Base-by-base conservation (phyloP, 352 stramenopile species). In the Globisporangium sylvaticum region DNA sequence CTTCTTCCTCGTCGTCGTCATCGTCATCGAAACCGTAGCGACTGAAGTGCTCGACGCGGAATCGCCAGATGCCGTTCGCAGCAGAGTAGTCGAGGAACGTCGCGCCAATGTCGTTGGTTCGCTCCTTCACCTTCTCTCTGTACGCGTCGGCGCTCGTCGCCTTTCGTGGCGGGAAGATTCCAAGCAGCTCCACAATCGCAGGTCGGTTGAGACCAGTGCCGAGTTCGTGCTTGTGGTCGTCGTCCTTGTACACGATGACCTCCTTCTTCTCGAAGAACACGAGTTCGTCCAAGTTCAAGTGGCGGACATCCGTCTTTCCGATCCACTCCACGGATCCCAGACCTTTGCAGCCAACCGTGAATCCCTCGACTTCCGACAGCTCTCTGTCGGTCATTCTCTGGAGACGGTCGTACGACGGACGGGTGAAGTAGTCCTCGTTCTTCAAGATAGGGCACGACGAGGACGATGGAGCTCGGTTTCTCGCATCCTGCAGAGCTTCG, bases 41-140 rank as follows among this genome's bases (percentile, higher is more conserved):
- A 69, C 84, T 93, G 50, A 95, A 95, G 58, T 95, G 87, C 64
- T 95, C 86, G 20, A 94, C 87, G 32, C 86, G 83, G 69, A 95
- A 95, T 29, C 85, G 82, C 87, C 87, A 95, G 64, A 94, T 83
- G 56, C 87, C 87, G 31, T 79, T 88, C 15, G 88, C 79, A 10
- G 75, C 71, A 10, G 77, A 80, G 69, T 95, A 95, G 63, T 94
- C 85, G 12, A 95, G 71, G 65, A 86, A 93, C 5, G 77, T 91
- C 32, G 87, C 84, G 32, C 83, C 84, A 62, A 94, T 94, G 66
- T 91, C 83, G 31, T 79, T 68, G 18, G 87, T 95, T 10, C 87
- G 82, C 53, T 84, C 75, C 64, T 89, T 90, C 54, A 95, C 87
- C 58, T 85, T 81, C 52, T 94, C 84, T 46, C 82, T 82, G 72